Evolutionary conservation across 1,284 basidiomycete genomes (phyloP), one percentile per base, ranked within the genome.

Genomic region (Neonothopanus nambi): DNA sequence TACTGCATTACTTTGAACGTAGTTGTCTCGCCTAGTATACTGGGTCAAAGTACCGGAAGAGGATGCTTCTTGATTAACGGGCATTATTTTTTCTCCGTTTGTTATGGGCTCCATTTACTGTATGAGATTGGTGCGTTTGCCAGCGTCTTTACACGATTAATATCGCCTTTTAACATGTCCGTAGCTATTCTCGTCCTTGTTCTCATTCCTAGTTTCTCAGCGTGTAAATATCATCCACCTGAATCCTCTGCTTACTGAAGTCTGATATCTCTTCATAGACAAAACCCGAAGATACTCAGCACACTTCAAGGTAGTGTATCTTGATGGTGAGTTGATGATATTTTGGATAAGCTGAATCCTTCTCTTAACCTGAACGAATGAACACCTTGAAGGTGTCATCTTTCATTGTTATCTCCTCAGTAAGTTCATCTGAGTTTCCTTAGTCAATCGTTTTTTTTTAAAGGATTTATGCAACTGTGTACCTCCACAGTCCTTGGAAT

Each of bases 111-210:
- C n/a, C 38, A 24, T 9, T 20, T 21, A 13, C 35, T 48, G 5
- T 48, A 48, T 48, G 33, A 48, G n/a, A 23, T 17, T 24, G 46
- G 46, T 48, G 20, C 17, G 46, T 18, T 7, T 30, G 23, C 26
- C 13, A n/a, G n/a, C 5, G 6, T 35, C 0, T 28, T 11, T 12
- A 12, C 12, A 5, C 6, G n/a, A 9, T 6, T 38, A 13, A 30
- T 37, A 24, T 37, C 11, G 17, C 23, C 7, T 5, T 13, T 12
- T 12, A 9, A n/a, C n/a, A n/a, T n/a, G n/a, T 26, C 2, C 13
- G 30, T 37, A 48, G 46, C 35, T 5, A 21, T 33, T 12, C 38
- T 48, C 17, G 17, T 38, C 7, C 46, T 48, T 30, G 21, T 24
- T 17, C n/a, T 48, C 35, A 6, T 2, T 37, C 20, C 46, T 23